Base-by-base conservation (phyloP, 768 basidiomycete genomes). In the Macrolepiota fuliginosa region DNA sequence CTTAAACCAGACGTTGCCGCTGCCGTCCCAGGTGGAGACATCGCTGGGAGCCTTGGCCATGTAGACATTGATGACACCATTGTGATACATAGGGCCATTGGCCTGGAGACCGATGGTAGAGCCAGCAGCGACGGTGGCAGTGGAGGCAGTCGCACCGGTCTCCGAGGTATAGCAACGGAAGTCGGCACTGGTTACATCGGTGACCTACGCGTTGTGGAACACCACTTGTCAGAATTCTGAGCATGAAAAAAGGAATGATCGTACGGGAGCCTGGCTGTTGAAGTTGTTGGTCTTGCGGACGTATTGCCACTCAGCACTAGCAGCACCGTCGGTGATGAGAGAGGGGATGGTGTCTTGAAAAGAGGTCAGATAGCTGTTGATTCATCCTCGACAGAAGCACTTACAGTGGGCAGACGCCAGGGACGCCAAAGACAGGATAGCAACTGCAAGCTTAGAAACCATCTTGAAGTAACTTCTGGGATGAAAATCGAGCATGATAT, bases 211-310 rank as follows among this genome's bases (percentile, higher is more conserved):
- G 17, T 15, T 2, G 27, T 2, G 24, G 10, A 15, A 46, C 54
- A 19, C 29, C 45, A 27, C 27, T 1, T 27, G 1, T 36, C 4
- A 27, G 37, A 15, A 49, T 24, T 24, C 24, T 3, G 22, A 50
- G 24, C 22, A 10, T 39, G 36, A 27, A 2, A 0, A 24, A 40
- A 13, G 54, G 54, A 11, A 29, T 35, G 19, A 24, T 15, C 71
- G 10, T 27, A 80, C 77, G 2, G 79, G 79, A 35, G 69, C 68
- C 17, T 74, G 76, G 32, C 68, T 71, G 61, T 81, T 70, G 68
- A 67, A 80, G 70, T 83, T 83, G 71, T 81, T 79, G 17, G 81
- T 81, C 65, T 74, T 59, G 24, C 80, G 74, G 56, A 81, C 75
- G 62, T 80, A 74, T 24, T 67, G 64, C 81, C 80, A 82, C 17